Conservation (phyloP, 495 filamentous ascomycete genomes). For the Cairneyella variabilis region DNA sequence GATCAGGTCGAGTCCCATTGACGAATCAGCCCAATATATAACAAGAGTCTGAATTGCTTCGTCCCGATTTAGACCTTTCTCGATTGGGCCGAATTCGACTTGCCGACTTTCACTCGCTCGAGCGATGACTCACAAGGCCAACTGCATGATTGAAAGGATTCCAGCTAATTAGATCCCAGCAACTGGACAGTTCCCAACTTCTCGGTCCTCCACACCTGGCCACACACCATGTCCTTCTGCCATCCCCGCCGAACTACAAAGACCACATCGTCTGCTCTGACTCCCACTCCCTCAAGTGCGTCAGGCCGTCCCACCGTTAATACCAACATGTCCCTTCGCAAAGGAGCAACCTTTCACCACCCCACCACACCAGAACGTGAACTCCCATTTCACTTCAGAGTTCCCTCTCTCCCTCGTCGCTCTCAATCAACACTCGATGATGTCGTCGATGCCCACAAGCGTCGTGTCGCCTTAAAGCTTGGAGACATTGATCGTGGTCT, state of each 20-base stretch:
- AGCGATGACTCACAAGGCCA: constrained; percentile 22
- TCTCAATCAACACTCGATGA: constrained; percentile 61
- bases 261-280: constrained; percentile 26
- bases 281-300: constrained; percentile 23
- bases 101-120: constrained; percentile 16
- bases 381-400: constrained; percentile 35
- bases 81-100: constrained; percentile 15
- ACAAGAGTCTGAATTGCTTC: constrained; percentile 10
- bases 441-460: constrained; percentile 52
- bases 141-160: constrained; percentile 19
- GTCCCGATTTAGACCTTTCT: constrained; percentile 3
- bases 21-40: constrained; percentile 25
- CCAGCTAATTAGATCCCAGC: constrained; percentile 25
- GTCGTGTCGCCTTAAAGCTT: constrained; percentile 48
- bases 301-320: constrained; percentile 35
- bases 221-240: constrained; percentile 26
- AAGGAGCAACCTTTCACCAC: constrained; percentile 61
- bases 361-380: constrained; percentile 38
- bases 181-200: neutral
- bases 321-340: constrained; percentile 52
- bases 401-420: constrained; percentile 51
- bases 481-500: constrained; percentile 47
- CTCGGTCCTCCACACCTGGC: constrained; percentile 8
- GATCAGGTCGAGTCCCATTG: too few relatives aligned
- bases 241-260: constrained; percentile 28